Conservation (phyloP, 192 early-diverging fungal species). For the Diversispora epigaea region DNA sequence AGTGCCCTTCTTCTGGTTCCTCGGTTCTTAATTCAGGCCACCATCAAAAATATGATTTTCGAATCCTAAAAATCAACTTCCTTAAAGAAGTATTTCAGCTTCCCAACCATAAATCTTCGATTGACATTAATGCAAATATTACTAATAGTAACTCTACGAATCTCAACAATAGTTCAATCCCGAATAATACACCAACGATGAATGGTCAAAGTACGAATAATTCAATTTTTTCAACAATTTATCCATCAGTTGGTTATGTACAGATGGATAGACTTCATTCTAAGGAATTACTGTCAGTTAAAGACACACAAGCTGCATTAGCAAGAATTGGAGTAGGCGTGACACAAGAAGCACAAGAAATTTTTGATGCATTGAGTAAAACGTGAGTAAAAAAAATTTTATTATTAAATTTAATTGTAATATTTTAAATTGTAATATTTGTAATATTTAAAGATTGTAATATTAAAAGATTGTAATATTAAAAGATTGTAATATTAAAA, state of each 20-base stretch:
- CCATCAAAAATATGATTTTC: slow-evolving; percentile 49
- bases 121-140: slow-evolving; percentile 11
- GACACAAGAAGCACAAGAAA: slow-evolving; percentile 67
- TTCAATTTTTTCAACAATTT: slow-evolving; percentile 39
- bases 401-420: neutral
- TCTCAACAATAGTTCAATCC: neutral
- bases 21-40: neutral
- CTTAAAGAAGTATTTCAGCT: slow-evolving; percentile 56
- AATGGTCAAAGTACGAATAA: slow-evolving; percentile 27
- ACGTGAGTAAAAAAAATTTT: slow-evolving; percentile 51
- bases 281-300: slow-evolving; percentile 53
- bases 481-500: neutral
- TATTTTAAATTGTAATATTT: no score
- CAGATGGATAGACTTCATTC: slow-evolving; percentile 55
- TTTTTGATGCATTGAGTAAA: slow-evolving; percentile 79
- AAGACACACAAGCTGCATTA: slow-evolving; percentile 44
- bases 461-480: no score
- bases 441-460: no score
- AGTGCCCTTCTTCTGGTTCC: slow-evolving; percentile 36
- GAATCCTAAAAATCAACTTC: slow-evolving; percentile 58
- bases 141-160: neutral
- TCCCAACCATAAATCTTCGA: slow-evolving; percentile 24
- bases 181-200: neutral
- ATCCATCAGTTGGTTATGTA: slow-evolving; percentile 46
- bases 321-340: slow-evolving; percentile 79